phyloP scores from a whole-genome alignment of 176 grass and related monocot species.

The Cocos nucifera region DNA sequence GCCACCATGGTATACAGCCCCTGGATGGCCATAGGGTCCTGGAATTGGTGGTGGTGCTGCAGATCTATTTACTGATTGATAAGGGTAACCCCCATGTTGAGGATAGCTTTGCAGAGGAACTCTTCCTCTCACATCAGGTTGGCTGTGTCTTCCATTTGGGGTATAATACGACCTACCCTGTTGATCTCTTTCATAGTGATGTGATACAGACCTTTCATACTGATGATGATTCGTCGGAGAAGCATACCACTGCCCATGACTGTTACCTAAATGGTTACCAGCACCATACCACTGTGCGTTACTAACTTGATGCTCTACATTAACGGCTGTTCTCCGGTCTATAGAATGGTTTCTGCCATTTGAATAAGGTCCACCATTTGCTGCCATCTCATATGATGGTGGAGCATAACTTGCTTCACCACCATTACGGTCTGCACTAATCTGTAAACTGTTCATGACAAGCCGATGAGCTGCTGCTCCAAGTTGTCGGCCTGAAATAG shows the following conservation, averaged over 20 bases:
- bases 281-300: constrained; percentile 32
- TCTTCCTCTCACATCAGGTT: constrained; percentile 24
- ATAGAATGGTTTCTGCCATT: constrained; percentile 23
- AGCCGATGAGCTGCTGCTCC: constrained; percentile 76
- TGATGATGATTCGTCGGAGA: constrained; percentile 31
- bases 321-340: constrained; percentile 27
- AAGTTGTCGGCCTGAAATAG: constrained; percentile 60
- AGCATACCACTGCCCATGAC: constrained; percentile 25
- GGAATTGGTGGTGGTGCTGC: constrained; percentile 26
- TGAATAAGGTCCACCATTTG: constrained; percentile 34
- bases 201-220: constrained; percentile 25
- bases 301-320: constrained; percentile 32
- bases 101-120: constrained; percentile 34
- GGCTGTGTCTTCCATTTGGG: constrained; percentile 25
- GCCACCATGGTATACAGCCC: constrained; percentile 10
- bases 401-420: constrained; percentile 22
- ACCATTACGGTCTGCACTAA: constrained; percentile 16
- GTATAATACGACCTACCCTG: constrained; percentile 23
- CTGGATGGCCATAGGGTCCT: constrained; percentile 35
- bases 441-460: constrained; percentile 65
- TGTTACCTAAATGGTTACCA: constrained; percentile 18
- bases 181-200: constrained; percentile 31
- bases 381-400: constrained; percentile 35
- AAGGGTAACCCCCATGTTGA: constrained; percentile 19
- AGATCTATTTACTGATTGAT: constrained; percentile 25